Conservation (phyloP, 2,329 filamentous ascomycete species). For the Colletotrichum spaethianum region DNA sequence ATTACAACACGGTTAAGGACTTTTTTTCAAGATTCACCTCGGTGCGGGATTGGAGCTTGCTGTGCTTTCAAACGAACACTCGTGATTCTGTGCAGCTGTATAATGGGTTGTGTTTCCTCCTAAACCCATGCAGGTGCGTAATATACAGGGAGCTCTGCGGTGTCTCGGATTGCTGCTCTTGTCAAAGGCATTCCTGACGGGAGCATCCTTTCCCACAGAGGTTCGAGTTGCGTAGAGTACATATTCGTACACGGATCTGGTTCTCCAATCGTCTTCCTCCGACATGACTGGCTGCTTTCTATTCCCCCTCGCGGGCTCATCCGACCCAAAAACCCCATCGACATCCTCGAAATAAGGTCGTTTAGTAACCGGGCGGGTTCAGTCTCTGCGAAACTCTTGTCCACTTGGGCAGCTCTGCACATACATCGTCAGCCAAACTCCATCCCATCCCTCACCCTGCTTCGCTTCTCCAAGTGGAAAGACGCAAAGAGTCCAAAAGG, state of each 20-base stretch:
- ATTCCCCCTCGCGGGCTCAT: too few species aligned
- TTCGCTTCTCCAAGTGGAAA: not conserved
- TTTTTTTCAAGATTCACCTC: too few species aligned
- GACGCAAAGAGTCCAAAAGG: not conserved
- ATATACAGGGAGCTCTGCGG: constrained; percentile 25
- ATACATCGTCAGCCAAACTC: constrained; percentile 32
- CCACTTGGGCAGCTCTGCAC: constrained; percentile 87
- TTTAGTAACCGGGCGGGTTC: constrained; percentile 93
- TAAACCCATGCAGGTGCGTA: constrained; percentile 20
- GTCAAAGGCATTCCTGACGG: not conserved
- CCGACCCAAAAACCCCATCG: not conserved
- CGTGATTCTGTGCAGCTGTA: not conserved
- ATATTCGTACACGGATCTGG: constrained; percentile 18
- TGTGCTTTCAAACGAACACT: constrained; percentile 7
- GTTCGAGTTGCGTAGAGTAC: constrained; percentile 10
- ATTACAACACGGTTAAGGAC: constrained; percentile 28
- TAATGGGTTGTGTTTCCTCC: not conserved
- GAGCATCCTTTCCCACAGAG: not conserved
- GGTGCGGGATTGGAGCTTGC: not conserved
- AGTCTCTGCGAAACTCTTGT: constrained; percentile 93
- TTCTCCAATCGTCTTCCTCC: not conserved
- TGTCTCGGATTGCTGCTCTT: not conserved
- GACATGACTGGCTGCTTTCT: too few species aligned
- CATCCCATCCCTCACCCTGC: not conserved
- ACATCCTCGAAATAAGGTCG: not conserved